Evolutionary conservation across 805 yeast species (phyloP).

Genomic region (Wickerhamomyces kurtzmanii): DNA sequence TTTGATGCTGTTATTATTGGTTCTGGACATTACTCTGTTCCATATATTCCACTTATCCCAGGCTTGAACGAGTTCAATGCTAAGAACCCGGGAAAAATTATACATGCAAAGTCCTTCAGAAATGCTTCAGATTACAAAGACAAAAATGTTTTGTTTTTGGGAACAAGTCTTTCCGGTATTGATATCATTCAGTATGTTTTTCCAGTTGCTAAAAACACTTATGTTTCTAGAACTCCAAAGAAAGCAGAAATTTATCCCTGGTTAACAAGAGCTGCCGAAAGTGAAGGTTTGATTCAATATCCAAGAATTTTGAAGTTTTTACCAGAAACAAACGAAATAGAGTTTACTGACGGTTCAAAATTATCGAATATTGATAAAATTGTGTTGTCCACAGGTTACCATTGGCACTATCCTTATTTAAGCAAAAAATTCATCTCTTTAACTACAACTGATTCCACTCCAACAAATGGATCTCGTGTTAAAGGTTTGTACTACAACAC

Average conservation of each 20-base stretch:
- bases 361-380: conserved; percentile 26
- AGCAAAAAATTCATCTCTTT: conserved; percentile 16
- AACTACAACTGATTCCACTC: conserved; percentile 10
- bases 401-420: conserved; percentile 28
- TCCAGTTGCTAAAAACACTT: conserved; percentile 30
- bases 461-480: conserved; percentile 22
- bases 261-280: conserved; percentile 27
- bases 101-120: conserved; percentile 40
- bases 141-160: conserved; percentile 31
- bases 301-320: conserved; percentile 20
- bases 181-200: conserved; percentile 33
- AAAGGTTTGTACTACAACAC: conserved; percentile 35
- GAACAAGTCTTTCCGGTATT: conserved; percentile 30
- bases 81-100: conserved; percentile 31
- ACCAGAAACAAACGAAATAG: conserved; percentile 17
- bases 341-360: conserved; percentile 22
- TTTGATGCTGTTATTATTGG: conserved; percentile 53
- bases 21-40: conserved; percentile 48
- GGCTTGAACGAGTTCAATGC: conserved; percentile 35
- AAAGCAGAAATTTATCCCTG: conserved; percentile 36
- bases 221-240: conserved; percentile 65
- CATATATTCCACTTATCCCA: conserved; percentile 37
- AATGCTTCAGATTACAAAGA: conserved; percentile 24
- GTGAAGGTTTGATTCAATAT: conserved; percentile 22
- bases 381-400: conserved; percentile 34